Evolutionary conservation across 2,329 filamentous ascomycete species (phyloP), one percentile per base, ranked within the genome.

Genomic region (Cladosporium sp.): DNA sequence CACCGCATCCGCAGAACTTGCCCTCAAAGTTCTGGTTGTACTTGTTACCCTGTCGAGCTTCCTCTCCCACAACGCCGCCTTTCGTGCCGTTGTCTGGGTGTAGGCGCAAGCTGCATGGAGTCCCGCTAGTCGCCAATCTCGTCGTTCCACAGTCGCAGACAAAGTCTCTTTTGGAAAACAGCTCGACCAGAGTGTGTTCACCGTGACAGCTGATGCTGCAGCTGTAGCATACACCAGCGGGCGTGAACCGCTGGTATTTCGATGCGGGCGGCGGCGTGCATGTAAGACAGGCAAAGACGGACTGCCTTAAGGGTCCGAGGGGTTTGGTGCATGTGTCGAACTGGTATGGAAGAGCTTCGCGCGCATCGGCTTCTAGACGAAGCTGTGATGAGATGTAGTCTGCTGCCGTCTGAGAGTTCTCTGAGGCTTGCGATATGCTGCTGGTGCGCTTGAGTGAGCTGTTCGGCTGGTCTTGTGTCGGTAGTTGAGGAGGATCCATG

Each of bases 11-110:
- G 67, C 93, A 99, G 71, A 99, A 99, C 39, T 79, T 81, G 63
- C 97, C 97, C 59, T 82, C 80, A 63, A 95, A 99, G 73, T 99
- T 99, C 54, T 96, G 88, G 64, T 96, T 96, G 74, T 99, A 99
- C 61, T 80, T 85, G 73, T 99, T 97, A 57, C 78, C 82, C 36
- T 75, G 73, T 13, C 83, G 78, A 5, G 90, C 80, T 56, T 83
- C 74, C 62, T 96, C 88, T 1, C 85, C 89, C 62, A 85, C 84
- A 9, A 95, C 88, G 39, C 76, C 78, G 20, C 89, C 89, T 64
- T 89, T 90, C 34, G 78, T 79, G 44, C 88, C 89, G 13, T 88
- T 95, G 55, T 75, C 71, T 11, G 83, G 71, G 60, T 95, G 85
- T 52, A 85, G 69, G 38, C 91, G 86, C 50, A 99, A 73, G 0